Percentiles rank a stretch among this genome's conserved stretches.
These are phyloP conservation scores for Basipetospora sp. DNA, from an alignment of 2,329 filamentous ascomycete genomes.

Conservation along the genomic window DNA sequence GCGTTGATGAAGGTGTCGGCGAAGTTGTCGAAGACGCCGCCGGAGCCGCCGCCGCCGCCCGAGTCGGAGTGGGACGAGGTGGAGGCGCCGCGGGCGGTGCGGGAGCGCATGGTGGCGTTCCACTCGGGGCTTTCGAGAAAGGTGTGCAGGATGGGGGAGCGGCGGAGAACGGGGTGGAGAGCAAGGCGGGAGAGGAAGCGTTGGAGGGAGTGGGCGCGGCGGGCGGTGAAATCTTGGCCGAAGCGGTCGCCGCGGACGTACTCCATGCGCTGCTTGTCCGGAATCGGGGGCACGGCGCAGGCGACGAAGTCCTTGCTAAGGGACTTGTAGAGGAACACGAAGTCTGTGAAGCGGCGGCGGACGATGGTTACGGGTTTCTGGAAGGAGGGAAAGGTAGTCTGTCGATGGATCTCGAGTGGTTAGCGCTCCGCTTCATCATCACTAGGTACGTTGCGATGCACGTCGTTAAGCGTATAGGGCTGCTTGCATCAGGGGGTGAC, in stretches of 20 bases:
- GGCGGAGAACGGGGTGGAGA: slow-evolving; percentile 75
- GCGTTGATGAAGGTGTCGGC: slow-evolving; percentile 94
- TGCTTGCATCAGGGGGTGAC: no score
- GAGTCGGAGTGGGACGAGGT: slow-evolving; percentile 14
- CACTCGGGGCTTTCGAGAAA: slow-evolving; percentile 91
- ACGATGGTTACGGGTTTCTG: slow-evolving; percentile 65
- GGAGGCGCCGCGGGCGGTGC: slow-evolving; percentile 50
- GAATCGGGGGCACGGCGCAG: slow-evolving; percentile 82
- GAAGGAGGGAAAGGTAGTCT: slow-evolving; percentile 93
- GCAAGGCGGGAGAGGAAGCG: slow-evolving; percentile 78
- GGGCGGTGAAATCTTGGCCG: slow-evolving; percentile 76
- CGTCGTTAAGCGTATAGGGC: no score
- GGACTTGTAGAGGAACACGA: slow-evolving; percentile 88
- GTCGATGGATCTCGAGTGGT: slow-evolving; percentile 6
- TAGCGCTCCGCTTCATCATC: neutral
- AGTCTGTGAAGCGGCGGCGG: slow-evolving; percentile 90
- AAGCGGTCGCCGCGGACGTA: slow-evolving; percentile 95
- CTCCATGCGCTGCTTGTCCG: slow-evolving; percentile 98
- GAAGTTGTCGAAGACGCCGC: slow-evolving; percentile 82
- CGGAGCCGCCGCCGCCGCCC: slow-evolving; percentile 26
- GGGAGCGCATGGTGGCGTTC: slow-evolving; percentile 86
- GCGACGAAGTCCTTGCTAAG: slow-evolving; percentile 77
- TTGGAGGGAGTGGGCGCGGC: slow-evolving; percentile 77
- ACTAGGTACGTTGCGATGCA: no score
- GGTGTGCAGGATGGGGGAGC: slow-evolving; percentile 65